Evolutionary conservation across 2,329 filamentous ascomycete genomes (phyloP).

Genomic region (Sporothrix pseudoabietina): DNA sequence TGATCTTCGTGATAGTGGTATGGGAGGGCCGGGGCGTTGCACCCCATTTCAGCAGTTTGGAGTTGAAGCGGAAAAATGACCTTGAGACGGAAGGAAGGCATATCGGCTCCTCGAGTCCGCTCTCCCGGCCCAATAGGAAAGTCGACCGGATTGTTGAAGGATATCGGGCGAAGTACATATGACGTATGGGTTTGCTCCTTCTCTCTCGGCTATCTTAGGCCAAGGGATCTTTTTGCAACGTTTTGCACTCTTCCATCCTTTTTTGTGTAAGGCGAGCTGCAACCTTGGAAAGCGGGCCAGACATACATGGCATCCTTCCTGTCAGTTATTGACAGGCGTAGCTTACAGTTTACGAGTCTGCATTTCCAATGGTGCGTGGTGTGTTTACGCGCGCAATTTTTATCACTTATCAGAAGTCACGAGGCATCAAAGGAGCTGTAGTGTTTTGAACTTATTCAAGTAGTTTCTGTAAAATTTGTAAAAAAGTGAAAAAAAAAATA

Average conservation of each 20-base stretch:
- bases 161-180: background rate
- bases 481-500: conserved; percentile 8
- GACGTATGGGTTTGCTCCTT: background rate
- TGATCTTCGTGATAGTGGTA: too few relatives aligned
- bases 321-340: background rate
- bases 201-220: background rate
- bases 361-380: background rate
- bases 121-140: too few relatives aligned
- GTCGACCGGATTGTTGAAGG: too few relatives aligned
- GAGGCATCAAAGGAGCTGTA: background rate
- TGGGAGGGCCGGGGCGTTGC: too few relatives aligned
- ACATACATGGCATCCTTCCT: background rate
- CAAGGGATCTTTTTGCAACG: background rate
- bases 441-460: background rate
- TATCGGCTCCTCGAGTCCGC: too few relatives aligned
- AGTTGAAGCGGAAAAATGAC: too few relatives aligned
- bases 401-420: background rate
- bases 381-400: background rate
- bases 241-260: background rate
- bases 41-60: too few relatives aligned
- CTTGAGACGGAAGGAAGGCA: too few relatives aligned
- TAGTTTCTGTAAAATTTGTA: background rate
- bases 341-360: background rate
- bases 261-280: background rate
- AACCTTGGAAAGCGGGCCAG: background rate